A percentile compares a stretch with the other conserved stretches of the same genome.
phyloP scores from a whole-genome alignment of 2,329 filamentous ascomycete species.

The Pseudogymnoascus verrucosus region DNA sequence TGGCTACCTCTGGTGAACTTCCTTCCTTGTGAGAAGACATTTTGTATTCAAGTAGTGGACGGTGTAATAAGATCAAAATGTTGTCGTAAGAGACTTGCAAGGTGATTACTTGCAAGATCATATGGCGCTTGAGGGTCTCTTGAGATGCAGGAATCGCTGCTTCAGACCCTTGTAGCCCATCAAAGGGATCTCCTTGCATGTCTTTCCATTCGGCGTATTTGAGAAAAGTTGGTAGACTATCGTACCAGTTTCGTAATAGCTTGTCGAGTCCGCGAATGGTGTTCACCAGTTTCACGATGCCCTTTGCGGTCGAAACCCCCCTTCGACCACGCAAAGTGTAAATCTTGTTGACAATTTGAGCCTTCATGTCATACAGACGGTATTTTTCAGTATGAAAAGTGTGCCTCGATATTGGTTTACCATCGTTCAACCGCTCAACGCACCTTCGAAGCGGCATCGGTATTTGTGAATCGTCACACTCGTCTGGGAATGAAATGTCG shows the following conservation, averaged over 20 bases:
- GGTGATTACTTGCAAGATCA: constrained; percentile 12
- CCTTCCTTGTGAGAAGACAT: constrained; percentile 10
- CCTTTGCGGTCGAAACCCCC: constrained; percentile 17
- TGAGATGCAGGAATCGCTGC: background rate
- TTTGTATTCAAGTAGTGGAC: constrained; percentile 22
- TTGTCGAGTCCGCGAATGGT: constrained; percentile 14
- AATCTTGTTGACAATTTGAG: constrained; percentile 22
- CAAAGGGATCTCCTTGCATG: background rate
- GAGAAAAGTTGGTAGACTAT: constrained; percentile 11
- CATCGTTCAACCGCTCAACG: background rate
- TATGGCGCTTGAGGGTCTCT: background rate
- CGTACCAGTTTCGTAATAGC: constrained; percentile 15
- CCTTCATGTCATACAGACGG: constrained; percentile 24
- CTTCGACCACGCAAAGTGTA: constrained; percentile 19
- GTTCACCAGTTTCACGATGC: constrained; percentile 15
- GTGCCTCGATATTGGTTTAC: constrained; percentile 10
- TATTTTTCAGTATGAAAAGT: constrained; percentile 26
- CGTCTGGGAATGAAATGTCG: constrained; percentile 19
- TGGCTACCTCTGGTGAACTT: constrained; percentile 6
- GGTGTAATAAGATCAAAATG: constrained; percentile 19
- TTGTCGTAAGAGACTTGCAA: constrained; percentile 21
- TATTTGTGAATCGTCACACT: constrained; percentile 21
- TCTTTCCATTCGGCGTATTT: constrained; percentile 10
- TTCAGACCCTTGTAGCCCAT: background rate
- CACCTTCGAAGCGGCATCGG: background rate